Conservation (phyloP, 257 asterid species). For the Solanum chilense region DNA sequence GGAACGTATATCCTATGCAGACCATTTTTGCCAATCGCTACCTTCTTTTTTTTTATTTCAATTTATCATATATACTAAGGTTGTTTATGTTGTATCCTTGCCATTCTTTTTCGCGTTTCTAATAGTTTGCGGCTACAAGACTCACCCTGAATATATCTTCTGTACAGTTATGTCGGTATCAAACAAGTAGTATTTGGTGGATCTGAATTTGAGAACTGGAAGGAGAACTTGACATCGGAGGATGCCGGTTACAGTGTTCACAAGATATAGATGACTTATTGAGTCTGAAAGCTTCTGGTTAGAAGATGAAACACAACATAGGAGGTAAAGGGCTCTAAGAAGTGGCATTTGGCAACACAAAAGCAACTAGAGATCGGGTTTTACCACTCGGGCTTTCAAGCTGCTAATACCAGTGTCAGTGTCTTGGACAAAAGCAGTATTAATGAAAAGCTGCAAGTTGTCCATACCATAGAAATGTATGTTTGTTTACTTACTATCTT, state of each 20-base stretch:
- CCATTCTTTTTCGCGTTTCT: background rate
- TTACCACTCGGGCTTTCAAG: background rate
- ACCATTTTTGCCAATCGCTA: background rate
- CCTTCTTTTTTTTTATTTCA: background rate
- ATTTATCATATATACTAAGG: background rate
- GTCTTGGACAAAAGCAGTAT: background rate
- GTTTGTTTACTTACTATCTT: background rate
- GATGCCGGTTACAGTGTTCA: conserved; percentile 61
- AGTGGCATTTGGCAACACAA: background rate
- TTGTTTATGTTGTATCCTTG: background rate
- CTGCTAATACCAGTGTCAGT: background rate
- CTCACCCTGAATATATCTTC: background rate
- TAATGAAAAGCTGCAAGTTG: background rate
- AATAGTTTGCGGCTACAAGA: background rate
- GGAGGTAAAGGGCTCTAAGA: background rate
- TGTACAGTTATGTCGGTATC: conserved; percentile 63
- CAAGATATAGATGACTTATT: conserved; percentile 50
- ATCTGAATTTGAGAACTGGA: conserved; percentile 73
- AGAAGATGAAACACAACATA: background rate
- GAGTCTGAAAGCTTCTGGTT: background rate
- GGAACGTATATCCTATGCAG: background rate
- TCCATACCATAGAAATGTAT: background rate
- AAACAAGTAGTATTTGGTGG: conserved; percentile 92
- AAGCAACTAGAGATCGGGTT: background rate
- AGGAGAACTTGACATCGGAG: conserved; percentile 67